Base-by-base conservation (phyloP, 2,329 filamentous ascomycete genomes). In the Emmonsia crescens region DNA sequence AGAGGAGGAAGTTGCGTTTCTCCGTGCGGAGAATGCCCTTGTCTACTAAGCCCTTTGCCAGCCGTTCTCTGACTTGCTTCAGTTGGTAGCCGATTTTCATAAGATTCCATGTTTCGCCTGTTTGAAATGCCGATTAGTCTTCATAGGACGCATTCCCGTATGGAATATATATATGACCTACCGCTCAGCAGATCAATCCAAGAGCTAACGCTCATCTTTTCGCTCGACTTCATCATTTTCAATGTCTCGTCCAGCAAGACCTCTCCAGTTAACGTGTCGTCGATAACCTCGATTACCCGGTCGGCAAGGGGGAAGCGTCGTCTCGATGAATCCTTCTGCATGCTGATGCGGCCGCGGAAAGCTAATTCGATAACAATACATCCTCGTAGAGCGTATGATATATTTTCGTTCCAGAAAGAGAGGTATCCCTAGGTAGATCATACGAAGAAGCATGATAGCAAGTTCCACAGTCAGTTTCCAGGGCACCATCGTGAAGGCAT, bases 71-170 rank as follows among this genome's bases (percentile, higher is more conserved):
- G 63, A 99, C 94, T 82, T 99, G 94, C 80, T 99, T 99, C 69
- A 99, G 84, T 80, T 99, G 94, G 78, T 99, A 99, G 74, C 94
- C 94, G 70, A 99, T 99, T 82, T 99, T 99, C 94, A 99, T 97
- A 67, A 99, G 80, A 75, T 99, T 99, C 94, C 94, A 99, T 61
- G 94, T 99, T 78, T 99, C 94, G 74, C 94, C 93, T 97, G 72
- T 63, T 59, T 44, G 48, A 65, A 71, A 66, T 49, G 38, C 51
- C 60, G 29, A 54, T 48, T 38, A 56, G 48, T 27, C 21, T 8
- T n/a, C 46, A 46, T 54, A 54, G 14, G 8, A 52, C 10, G 12
- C 36, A 38, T 12, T 12, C 8, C 36, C 36, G 16, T 40, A 38
- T 58, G 60, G 72, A 2, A 52, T 29, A 29, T 49, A n/a, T 10